phyloP scores from a whole-genome alignment of 352 stramenopile genomes.

The Phytophthora boehmeriae region DNA sequence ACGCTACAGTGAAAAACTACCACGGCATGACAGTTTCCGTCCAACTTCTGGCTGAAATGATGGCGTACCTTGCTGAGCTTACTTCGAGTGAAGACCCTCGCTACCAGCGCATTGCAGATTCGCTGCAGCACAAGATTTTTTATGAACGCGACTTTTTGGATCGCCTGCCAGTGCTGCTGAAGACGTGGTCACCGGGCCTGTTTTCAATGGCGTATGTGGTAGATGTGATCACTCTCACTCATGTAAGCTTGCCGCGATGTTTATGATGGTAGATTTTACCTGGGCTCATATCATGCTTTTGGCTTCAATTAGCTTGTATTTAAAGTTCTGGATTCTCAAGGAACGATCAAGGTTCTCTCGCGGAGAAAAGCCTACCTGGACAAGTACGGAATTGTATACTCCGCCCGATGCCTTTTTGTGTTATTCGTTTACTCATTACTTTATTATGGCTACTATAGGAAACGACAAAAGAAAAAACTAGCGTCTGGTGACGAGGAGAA shows the following conservation, averaged over 20 bases:
- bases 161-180: conserved; percentile 79
- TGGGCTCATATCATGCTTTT: conserved; percentile 11
- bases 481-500: conserved; percentile 26
- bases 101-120: conserved; percentile 85
- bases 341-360: conserved; percentile 85
- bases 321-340: conserved; percentile 85
- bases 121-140: conserved; percentile 88
- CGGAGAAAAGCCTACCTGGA: conserved; percentile 68
- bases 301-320: conserved; percentile 68
- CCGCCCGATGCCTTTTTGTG: background rate
- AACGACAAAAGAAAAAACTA: conserved; percentile 54
- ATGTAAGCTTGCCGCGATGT: conserved; percentile 47
- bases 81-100: conserved; percentile 70
- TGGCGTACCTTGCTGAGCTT: conserved; percentile 83
- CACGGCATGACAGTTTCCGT: conserved; percentile 84
- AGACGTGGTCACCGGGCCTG: conserved; percentile 71
- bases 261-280: background rate
- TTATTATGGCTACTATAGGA: conserved; percentile 26
- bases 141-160: conserved; percentile 90
- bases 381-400: conserved; percentile 33
- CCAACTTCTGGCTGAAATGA: conserved; percentile 84
- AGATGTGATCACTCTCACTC: conserved; percentile 86
- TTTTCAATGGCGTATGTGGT: conserved; percentile 74
- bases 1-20: conserved; percentile 79
- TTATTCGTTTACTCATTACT: background rate